Conservation (phyloP, 129 eudicot species). For the Lactuca sativa region DNA sequence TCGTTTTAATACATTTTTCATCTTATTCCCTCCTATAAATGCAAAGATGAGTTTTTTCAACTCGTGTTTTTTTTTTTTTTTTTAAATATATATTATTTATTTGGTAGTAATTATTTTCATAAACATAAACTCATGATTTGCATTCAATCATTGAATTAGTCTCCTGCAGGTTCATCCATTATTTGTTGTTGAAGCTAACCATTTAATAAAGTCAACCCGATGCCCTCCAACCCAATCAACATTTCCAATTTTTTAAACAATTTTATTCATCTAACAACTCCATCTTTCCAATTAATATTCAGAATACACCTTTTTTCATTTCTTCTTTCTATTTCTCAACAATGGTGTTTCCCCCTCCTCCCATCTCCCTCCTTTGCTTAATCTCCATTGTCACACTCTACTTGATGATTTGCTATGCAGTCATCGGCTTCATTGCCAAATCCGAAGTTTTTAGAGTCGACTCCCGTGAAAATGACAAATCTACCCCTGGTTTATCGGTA, state of each 20-base stretch:
- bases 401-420: conserved; percentile 51
- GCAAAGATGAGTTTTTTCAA: no score
- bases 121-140: conserved; percentile 4
- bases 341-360: conserved; percentile 56
- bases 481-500: conserved; percentile 40
- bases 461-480: conserved; percentile 13
- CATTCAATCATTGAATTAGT: conserved; percentile 35
- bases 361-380: conserved; percentile 55
- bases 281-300: conserved; percentile 15
- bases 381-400: conserved; percentile 49
- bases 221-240: conserved; percentile 35
- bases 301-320: conserved; percentile 12
- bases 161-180: conserved; percentile 37
- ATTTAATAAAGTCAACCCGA: conserved; percentile 32
- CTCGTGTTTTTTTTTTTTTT: no score
- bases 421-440: conserved; percentile 51
- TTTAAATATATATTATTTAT: no score
- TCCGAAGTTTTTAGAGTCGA: conserved; percentile 25
- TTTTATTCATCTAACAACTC: conserved; percentile 16
- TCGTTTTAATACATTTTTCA: no score
- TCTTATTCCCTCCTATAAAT: no score
- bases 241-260: not conserved
- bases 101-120: no score
- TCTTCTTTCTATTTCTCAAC: conserved; percentile 19
- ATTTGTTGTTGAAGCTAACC: conserved; percentile 34